Percentiles rank a stretch among this genome's conserved stretches.
Conservation (phyloP, 257 asterid genomes). For the Solanum chiquidenum region DNA sequence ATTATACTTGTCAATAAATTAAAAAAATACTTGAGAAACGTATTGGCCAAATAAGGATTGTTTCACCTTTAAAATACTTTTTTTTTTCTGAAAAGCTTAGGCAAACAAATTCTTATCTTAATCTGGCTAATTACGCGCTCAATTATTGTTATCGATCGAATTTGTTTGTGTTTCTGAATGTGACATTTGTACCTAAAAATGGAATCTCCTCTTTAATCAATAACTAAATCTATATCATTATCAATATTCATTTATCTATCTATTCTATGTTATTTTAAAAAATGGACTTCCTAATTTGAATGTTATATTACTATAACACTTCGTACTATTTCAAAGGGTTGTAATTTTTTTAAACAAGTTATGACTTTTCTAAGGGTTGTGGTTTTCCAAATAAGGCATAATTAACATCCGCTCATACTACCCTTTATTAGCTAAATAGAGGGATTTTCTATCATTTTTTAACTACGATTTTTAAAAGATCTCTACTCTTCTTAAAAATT, state of each 20-base stretch:
- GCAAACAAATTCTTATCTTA: neutral
- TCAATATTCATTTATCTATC: neutral
- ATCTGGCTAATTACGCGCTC: neutral
- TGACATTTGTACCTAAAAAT: neutral
- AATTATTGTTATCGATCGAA: neutral
- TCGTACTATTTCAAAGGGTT: too few relatives aligned
- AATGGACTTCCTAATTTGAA: neutral
- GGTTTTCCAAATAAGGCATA: neutral
- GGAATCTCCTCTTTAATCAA: neutral
- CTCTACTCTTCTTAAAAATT: neutral
- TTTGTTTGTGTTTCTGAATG: neutral
- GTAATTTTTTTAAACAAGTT: too few relatives aligned
- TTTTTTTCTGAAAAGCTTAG: neutral
- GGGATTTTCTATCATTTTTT: too few relatives aligned
- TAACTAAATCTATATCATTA: neutral
- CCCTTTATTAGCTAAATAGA: neutral
- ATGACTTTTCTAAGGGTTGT: fast-evolving
- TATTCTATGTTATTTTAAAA: neutral
- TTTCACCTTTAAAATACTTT: neutral
- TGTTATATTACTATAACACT: too few relatives aligned
- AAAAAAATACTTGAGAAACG: neutral
- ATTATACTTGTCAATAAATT: neutral
- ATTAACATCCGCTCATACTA: neutral
- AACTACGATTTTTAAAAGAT: neutral
- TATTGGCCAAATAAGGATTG: neutral